Evolutionary conservation across 2,329 filamentous ascomycete genomes (phyloP), one percentile per base, ranked within the genome.

Genomic region (Aplosporella prunicola): DNA sequence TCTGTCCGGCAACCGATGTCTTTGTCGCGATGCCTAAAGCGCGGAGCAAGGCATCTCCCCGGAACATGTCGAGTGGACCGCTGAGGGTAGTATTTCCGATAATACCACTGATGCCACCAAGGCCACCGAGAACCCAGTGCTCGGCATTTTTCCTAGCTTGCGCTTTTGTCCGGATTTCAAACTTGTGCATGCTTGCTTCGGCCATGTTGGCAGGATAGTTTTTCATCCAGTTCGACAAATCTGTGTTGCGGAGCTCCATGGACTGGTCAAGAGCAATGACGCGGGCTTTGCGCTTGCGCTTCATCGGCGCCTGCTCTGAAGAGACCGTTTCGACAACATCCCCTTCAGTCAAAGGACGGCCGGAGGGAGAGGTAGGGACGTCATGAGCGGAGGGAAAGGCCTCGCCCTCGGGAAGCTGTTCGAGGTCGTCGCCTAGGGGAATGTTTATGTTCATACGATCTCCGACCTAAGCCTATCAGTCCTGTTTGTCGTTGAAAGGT

Each of bases 111-210:
- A 78, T 63, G 27, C 64, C 64, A 27, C 70, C 73, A 30, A 80
- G 61, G 5, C 76, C 76, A 5, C 71, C 73, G 42, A 72, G 67
- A 4, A 82, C 67, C 64, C 73, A 81, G 47, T 70, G 67, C 9
- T 68, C 66, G 0, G 78, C 79, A 41, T 80, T 80, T 50, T 71
- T 74, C 56, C 74, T 81, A 2, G 76, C 74, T 27, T 69, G 60
- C 0, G 56, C 52, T 9, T 55, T 45, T 10, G 60, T 48, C 32
- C 60, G 65, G 22, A 64, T 58, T 5, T 60, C 50, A 5, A 58
- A 46, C 45, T 73, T 78, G 14, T 61, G 50, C 20, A 56, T 61
- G 5, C 50, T 49, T 7, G 64, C 67, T 9, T 58, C 55, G 1
- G 55, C 61, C 74, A 84, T 87, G 45, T 78, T 80, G 9, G 61